phyloP scores from a whole-genome alignment of 2,329 filamentous ascomycete species.

The Plenodomus tracheiphilus region DNA sequence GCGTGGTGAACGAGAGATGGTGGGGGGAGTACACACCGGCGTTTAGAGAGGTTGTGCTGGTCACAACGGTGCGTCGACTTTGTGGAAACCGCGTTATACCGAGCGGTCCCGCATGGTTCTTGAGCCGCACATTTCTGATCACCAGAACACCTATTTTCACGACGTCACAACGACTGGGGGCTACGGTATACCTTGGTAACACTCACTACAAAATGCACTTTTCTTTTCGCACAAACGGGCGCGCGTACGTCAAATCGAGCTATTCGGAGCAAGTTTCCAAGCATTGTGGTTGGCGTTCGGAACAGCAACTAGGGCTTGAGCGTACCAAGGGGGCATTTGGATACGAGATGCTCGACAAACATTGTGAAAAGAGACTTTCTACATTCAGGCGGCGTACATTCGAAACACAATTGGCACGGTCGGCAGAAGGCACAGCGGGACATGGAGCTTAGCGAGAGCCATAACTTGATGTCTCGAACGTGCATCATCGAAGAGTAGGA shows the following conservation, averaged over 20 bases:
- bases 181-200: neutral
- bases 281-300: neutral
- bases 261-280: neutral
- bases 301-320: neutral
- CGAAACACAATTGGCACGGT: neutral
- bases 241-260: neutral
- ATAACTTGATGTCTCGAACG: neutral
- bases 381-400: neutral
- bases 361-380: neutral
- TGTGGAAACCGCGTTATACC: neutral
- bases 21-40: slow-evolving; percentile 3
- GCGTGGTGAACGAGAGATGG: slow-evolving; percentile 27
- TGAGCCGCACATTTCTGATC: neutral
- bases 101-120: neutral
- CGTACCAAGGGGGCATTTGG: neutral
- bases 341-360: neutral
- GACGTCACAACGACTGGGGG: neutral
- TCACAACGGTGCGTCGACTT: slow-evolving; percentile 18
- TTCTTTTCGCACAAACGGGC: neutral
- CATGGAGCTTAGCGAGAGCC: neutral
- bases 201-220: neutral
- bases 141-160: neutral
- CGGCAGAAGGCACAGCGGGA: neutral
- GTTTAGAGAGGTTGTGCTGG: slow-evolving; percentile 36
- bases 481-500: neutral